Evolutionary conservation across 148 eudicot species (phyloP), one percentile per base, ranked within the genome.

Genomic region (Rhododendron kiyosumense): DNA sequence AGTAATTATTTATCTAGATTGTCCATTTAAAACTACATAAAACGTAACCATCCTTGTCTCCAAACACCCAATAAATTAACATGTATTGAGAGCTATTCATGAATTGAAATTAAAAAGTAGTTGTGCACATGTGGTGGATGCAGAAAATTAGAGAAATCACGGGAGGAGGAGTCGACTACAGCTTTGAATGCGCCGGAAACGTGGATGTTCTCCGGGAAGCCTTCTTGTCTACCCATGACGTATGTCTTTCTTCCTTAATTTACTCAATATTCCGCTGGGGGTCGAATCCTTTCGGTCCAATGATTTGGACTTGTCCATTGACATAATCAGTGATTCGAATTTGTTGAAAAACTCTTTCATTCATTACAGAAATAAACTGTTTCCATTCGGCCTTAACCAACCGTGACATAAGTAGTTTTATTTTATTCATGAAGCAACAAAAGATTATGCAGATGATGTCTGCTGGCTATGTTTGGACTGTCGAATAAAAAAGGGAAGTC

Each of bases 171-270:
- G 93, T 92, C 30, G 89, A 92, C 85, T 92, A 86, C 81, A 90
- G 92, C 81, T 92, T 92, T 59, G 94, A 92, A 79, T 89, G 93
- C 88, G 88, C 91, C 9, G 94, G 94, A 49, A 92, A 91, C 3
- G 49, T 90, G 85, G 91, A 88, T 43, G 93, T 91, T 83, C 92
- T 92, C 28, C 88, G 93, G 13, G 94, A 92, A 85, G 93, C 94
- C 57, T 91, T 92, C 73, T 61, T 89, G 75, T 91, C 93, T 30
- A 88, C 91, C 10, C 92, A 92, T 73, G 92, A 89, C 54, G 94
- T 92, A 88, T 41, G 85, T 78, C 1, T 54, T 13, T 7, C 17
- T 41, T 20, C 59, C 30, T 69, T 7, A 17, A 28, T 36, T 67
- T 84, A 57, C 4, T 22, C 61, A 54, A 52, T 9, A 41, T 9